A percentile compares a stretch with the other conserved stretches of the same genome.
These are phyloP conservation scores for Phytopythium oedochilum DNA, from an alignment of 352 stramenopile genomes.

Conservation along the genomic window DNA sequence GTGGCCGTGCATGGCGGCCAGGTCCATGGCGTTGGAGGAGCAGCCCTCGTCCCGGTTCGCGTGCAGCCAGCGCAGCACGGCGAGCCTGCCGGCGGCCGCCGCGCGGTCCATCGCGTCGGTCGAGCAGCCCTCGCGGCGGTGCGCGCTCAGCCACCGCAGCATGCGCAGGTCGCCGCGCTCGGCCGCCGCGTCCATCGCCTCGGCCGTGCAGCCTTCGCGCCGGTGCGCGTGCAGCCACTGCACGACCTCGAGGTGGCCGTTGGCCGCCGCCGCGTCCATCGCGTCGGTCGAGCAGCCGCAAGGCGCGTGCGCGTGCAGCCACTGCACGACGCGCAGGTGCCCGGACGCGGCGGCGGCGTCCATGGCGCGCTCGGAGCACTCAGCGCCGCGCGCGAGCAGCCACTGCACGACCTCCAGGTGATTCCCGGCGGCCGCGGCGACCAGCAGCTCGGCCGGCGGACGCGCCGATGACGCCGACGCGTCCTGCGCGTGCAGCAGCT, in stretches of 20 bases:
- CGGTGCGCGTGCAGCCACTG: slow-evolving; percentile 27
- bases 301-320: slow-evolving; percentile 12
- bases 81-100: slow-evolving; percentile 9
- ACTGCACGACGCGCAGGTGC: slow-evolving; percentile 15
- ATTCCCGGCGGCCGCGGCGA: background rate
- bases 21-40: slow-evolving; percentile 24
- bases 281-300: slow-evolving; percentile 18
- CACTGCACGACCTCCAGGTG: too few species aligned
- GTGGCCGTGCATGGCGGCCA: slow-evolving; percentile 21
- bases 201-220: slow-evolving; percentile 11
- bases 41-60: slow-evolving; percentile 18
- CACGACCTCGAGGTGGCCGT: slow-evolving; percentile 28
- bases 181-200: slow-evolving; percentile 15
- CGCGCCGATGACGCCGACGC: background rate
- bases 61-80: slow-evolving; percentile 16
- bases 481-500: background rate
- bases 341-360: slow-evolving; percentile 13
- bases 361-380: slow-evolving; percentile 1
- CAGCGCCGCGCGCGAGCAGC: background rate
- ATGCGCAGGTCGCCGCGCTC: slow-evolving; percentile 11
- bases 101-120: slow-evolving; percentile 14
- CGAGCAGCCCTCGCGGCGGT: slow-evolving; percentile 12
- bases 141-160: slow-evolving; percentile 14
- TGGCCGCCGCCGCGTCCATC: slow-evolving; percentile 27
- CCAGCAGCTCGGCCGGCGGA: background rate